phyloP scores from a whole-genome alignment of 805 yeast genomes.

The Yueomyces sp. region DNA sequence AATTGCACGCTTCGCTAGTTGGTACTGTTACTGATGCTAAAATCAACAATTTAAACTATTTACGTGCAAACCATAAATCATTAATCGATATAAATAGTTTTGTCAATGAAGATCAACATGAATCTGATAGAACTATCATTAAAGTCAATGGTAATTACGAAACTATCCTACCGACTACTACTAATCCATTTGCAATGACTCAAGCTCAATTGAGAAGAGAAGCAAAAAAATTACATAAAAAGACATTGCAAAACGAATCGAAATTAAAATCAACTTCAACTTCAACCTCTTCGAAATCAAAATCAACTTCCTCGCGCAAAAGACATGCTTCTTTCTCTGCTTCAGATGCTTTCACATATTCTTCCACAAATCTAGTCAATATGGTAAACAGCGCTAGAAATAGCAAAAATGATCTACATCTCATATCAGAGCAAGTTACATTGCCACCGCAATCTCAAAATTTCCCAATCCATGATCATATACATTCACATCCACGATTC shows the following conservation, averaged over 20 bases:
- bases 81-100: neutral
- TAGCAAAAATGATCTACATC: neutral
- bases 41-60: neutral
- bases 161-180: slow-evolving; percentile 24
- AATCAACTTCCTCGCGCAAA: slow-evolving; percentile 5
- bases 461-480: neutral
- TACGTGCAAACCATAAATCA: neutral
- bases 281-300: neutral
- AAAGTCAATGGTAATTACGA: slow-evolving; percentile 28
- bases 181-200: slow-evolving; percentile 16
- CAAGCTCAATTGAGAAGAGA: slow-evolving; percentile 22
- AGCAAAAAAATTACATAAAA: slow-evolving; percentile 5
- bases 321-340: slow-evolving; percentile 35
- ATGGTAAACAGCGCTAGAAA: neutral
- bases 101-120: neutral
- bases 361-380: slow-evolving; percentile 1
- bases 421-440: slow-evolving; percentile 4
- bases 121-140: slow-evolving; percentile 23
- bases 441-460: neutral
- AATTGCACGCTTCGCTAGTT: slow-evolving; percentile 50
- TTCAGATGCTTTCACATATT: slow-evolving; percentile 27
- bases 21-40: neutral
- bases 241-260: neutral
- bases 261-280: neutral
- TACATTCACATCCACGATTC: slow-evolving; percentile 1